These are phyloP conservation scores for Kwoniella dejecticola DNA, from an alignment of 768 basidiomycete genomes.

Conservation along the genomic window DNA sequence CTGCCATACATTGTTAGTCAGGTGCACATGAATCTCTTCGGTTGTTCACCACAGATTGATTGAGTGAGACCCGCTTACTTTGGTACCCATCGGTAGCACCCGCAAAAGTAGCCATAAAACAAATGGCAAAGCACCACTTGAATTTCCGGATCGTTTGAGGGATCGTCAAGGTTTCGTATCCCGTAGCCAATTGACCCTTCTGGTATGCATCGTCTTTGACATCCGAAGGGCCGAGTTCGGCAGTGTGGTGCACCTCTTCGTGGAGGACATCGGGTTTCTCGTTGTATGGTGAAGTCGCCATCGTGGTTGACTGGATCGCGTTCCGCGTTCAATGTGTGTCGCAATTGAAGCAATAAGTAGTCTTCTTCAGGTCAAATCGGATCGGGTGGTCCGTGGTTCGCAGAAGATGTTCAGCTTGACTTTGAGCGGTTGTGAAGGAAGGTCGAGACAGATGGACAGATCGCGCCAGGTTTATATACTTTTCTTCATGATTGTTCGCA, in stretches of 20 bases:
- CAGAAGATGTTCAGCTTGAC: too few relatives aligned
- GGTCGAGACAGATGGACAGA: too few relatives aligned
- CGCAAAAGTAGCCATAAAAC: constrained; percentile 29
- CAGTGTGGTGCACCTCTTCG: background rate
- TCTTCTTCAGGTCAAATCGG: too few relatives aligned
- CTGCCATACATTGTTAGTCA: background rate
- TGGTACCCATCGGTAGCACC: constrained; percentile 30
- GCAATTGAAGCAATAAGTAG: too few relatives aligned
- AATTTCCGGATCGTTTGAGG: constrained; percentile 18
- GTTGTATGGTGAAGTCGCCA: constrained; percentile 8
- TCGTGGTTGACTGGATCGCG: background rate
- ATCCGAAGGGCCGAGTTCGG: constrained; percentile 4
- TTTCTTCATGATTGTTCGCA: background rate
- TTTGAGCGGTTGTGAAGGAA: too few relatives aligned
- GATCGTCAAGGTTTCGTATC: constrained; percentile 22
- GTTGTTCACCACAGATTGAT: background rate
- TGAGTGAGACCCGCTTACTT: constrained; percentile 19
- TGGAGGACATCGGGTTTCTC: constrained; percentile 19
- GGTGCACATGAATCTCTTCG: background rate
- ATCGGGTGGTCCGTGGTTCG: too few relatives aligned
- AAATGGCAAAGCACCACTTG: constrained; percentile 22
- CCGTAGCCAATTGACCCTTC: constrained; percentile 24
- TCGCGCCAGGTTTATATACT: too few relatives aligned
- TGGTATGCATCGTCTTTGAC: constrained; percentile 20
- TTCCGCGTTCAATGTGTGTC: too few relatives aligned